Evolutionary conservation across 106 monocot genomes (phyloP).

Genomic region (Hemerocallis citrina): DNA sequence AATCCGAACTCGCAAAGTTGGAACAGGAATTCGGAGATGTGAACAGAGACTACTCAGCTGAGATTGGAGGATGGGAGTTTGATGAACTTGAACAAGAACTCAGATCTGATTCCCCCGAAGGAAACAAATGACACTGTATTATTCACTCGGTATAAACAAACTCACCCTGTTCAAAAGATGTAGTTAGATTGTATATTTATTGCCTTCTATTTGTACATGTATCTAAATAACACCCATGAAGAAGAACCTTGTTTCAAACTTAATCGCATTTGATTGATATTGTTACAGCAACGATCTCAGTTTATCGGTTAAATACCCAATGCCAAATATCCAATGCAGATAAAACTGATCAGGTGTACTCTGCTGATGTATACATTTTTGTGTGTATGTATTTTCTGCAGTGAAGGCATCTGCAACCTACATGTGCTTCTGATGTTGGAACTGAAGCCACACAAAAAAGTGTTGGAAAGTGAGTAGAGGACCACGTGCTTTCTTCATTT

Average conservation of each 20-base stretch:
- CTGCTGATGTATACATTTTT: neutral
- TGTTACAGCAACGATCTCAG: neutral
- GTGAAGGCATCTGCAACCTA: neutral
- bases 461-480: neutral
- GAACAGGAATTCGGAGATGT: slow-evolving; percentile 66
- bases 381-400: neutral
- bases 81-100: slow-evolving; percentile 87
- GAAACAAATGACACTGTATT: slow-evolving; percentile 6
- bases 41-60: slow-evolving; percentile 43
- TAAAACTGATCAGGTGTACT: neutral
- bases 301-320: too few relatives aligned
- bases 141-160: too few relatives aligned
- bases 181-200: too few relatives aligned
- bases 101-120: slow-evolving; percentile 15
- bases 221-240: neutral
- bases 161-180: too few relatives aligned
- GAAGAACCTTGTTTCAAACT: neutral
- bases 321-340: too few relatives aligned
- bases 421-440: neutral
- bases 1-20: slow-evolving; percentile 61
- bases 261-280: neutral
- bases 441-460: neutral
- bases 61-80: slow-evolving; percentile 90
- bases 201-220: too few relatives aligned
- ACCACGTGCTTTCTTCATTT: neutral